phyloP scores from a whole-genome alignment of 352 stramenopile species.

The Globisporangium yorkense region DNA sequence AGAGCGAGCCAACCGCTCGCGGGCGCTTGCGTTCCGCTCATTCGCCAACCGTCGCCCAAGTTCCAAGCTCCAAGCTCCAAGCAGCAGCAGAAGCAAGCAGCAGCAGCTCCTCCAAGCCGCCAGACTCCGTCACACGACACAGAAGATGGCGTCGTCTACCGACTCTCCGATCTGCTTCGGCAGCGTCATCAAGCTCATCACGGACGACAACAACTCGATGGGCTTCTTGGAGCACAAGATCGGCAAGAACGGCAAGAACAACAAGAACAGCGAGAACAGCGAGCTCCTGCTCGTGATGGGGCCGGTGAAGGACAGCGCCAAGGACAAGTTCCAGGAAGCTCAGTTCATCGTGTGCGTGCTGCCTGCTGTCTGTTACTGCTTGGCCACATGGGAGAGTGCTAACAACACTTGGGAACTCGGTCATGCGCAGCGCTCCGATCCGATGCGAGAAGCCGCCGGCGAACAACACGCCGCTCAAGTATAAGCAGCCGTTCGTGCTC shows the following conservation, averaged over 20 bases:
- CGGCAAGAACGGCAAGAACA: slow-evolving; percentile 19
- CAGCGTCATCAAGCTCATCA: slow-evolving; percentile 42
- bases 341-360: slow-evolving; percentile 66
- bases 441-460: slow-evolving; percentile 42
- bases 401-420: background rate
- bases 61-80: too few relatives aligned
- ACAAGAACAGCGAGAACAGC: slow-evolving; percentile 27
- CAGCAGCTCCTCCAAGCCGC: background rate
- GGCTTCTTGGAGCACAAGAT: slow-evolving; percentile 50
- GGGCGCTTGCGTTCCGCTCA: too few relatives aligned
- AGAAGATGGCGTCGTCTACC: slow-evolving; percentile 17
- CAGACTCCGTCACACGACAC: background rate
- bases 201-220: slow-evolving; percentile 14
- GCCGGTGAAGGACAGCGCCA: slow-evolving; percentile 35
- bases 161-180: slow-evolving; percentile 38
- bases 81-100: too few relatives aligned
- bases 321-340: slow-evolving; percentile 37
- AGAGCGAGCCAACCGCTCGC: too few relatives aligned
- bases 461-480: slow-evolving; percentile 46
- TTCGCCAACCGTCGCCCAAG: too few relatives aligned
- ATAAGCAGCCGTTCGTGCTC: slow-evolving; percentile 66
- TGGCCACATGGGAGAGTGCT: too few relatives aligned
- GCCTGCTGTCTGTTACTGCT: background rate
- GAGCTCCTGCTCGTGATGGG: slow-evolving; percentile 50
- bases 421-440: slow-evolving; percentile 22